Conservation (phyloP, 2,329 filamentous ascomycete species). For the Akanthomyces muscarius region DNA sequence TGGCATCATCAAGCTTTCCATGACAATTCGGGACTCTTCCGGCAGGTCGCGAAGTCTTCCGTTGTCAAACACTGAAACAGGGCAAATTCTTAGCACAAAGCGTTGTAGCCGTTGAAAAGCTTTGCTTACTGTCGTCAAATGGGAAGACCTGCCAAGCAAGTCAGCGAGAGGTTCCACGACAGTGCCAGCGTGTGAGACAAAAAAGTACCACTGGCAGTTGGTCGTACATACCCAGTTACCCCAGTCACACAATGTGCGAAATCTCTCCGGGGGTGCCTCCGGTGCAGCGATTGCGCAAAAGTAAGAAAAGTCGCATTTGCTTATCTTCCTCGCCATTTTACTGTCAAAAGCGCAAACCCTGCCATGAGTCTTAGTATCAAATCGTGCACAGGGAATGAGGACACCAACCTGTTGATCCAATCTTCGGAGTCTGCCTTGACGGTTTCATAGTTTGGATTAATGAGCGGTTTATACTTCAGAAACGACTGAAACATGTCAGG, state of each 20-base stretch:
- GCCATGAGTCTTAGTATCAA: background rate
- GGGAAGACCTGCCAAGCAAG: conserved; percentile 20
- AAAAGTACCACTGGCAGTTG: background rate
- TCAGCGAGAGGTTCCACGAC: background rate
- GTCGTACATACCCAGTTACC: conserved; percentile 24
- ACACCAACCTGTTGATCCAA: conserved; percentile 19
- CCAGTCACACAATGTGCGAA: conserved; percentile 24
- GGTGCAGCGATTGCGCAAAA: conserved; percentile 24
- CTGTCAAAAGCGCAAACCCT: conserved; percentile 21
- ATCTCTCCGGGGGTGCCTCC: conserved; percentile 15
- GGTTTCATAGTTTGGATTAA: conserved; percentile 20
- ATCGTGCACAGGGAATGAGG: background rate
- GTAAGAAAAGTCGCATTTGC: conserved; percentile 23
- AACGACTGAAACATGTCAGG: conserved; percentile 24
- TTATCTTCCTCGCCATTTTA: conserved; percentile 19
- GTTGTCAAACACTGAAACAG: conserved; percentile 23
- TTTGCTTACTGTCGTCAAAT: conserved; percentile 22
- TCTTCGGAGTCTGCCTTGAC: conserved; percentile 21
- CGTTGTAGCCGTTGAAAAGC: background rate
- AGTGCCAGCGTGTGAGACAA: background rate
- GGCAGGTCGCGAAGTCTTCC: conserved; percentile 20
- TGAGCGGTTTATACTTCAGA: conserved; percentile 16
- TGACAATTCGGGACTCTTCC: conserved; percentile 18
- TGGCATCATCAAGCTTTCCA: conserved; percentile 22
- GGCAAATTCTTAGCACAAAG: background rate